These are phyloP conservation scores for Glycine soja DNA, from an alignment of 306 rosid species.

Conservation along the genomic window DNA sequence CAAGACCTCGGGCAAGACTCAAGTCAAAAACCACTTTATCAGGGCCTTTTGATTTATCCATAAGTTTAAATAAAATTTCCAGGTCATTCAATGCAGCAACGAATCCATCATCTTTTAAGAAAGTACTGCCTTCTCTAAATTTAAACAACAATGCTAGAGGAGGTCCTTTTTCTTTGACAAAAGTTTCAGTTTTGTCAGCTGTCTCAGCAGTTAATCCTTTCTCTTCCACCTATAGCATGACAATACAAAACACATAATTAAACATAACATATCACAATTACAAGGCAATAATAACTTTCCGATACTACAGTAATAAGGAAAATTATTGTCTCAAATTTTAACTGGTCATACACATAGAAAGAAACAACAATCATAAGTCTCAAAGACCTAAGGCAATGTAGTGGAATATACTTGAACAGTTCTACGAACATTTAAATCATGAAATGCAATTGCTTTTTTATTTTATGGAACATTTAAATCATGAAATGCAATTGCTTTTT, in stretches of 20 bases:
- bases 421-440: conserved; percentile 31
- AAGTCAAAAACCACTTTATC: conserved; percentile 87
- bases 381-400: conserved; percentile 17
- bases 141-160: conserved; percentile 74
- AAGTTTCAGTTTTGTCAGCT: conserved; percentile 78
- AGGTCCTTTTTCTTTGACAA: conserved; percentile 83
- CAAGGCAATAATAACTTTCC: not conserved
- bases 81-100: conserved; percentile 76
- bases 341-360: not conserved
- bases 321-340: not conserved
- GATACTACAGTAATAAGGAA: conserved; percentile 10
- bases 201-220: conserved; percentile 81
- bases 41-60: conserved; percentile 73
- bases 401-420: not conserved
- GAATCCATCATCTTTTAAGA: conserved; percentile 62
- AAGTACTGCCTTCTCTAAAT: conserved; percentile 73
- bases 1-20: conserved; percentile 97
- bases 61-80: conserved; percentile 77
- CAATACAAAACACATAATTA: conserved; percentile 32
- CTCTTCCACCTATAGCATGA: conserved; percentile 77
- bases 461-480: conserved; percentile 25
- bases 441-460: not conserved
- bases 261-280: conserved; percentile 4
- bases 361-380: not conserved
- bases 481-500: not conserved